phyloP scores from a whole-genome alignment of 805 yeast species.

The Kodamaea leandrae region DNA sequence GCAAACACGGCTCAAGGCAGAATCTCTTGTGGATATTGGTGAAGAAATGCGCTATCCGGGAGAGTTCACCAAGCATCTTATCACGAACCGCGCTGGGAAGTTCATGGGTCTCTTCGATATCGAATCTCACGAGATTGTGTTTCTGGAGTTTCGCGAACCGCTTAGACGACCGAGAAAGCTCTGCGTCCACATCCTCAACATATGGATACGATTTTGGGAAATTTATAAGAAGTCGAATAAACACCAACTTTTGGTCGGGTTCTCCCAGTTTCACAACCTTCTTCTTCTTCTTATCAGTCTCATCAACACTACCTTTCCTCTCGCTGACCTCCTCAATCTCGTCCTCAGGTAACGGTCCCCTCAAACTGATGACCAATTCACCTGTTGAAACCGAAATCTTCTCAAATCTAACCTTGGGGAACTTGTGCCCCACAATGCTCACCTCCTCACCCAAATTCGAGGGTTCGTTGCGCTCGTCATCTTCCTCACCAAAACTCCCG shows the following conservation, averaged over 20 bases:
- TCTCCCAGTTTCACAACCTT: background rate
- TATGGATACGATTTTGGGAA: constrained; percentile 77
- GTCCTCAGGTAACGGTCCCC: constrained; percentile 48
- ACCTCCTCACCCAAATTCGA: constrained; percentile 89
- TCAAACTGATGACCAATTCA: constrained; percentile 66
- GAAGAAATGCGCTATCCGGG: constrained; percentile 54
- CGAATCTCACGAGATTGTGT: constrained; percentile 39
- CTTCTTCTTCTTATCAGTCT: background rate
- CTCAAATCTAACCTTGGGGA: constrained; percentile 84
- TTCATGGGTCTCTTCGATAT: constrained; percentile 78
- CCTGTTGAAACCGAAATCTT: constrained; percentile 88
- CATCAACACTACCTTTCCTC: background rate
- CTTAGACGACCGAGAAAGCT: constrained; percentile 12
- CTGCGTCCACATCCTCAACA: constrained; percentile 41
- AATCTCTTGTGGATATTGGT: constrained; percentile 54
- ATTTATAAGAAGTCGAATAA: constrained; percentile 64
- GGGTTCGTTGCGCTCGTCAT: constrained; percentile 34
- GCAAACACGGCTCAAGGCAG: constrained; percentile 76
- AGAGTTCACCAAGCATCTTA: constrained; percentile 51
- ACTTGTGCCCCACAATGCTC: constrained; percentile 80
- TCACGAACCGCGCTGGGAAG: constrained; percentile 47
- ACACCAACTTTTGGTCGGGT: constrained; percentile 47
- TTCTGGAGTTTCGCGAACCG: constrained; percentile 20
- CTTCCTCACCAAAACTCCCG: constrained; percentile 16
- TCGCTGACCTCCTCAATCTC: constrained; percentile 2